Base-by-base conservation (phyloP, 1,284 basidiomycete genomes). In the Irpex sp. region DNA sequence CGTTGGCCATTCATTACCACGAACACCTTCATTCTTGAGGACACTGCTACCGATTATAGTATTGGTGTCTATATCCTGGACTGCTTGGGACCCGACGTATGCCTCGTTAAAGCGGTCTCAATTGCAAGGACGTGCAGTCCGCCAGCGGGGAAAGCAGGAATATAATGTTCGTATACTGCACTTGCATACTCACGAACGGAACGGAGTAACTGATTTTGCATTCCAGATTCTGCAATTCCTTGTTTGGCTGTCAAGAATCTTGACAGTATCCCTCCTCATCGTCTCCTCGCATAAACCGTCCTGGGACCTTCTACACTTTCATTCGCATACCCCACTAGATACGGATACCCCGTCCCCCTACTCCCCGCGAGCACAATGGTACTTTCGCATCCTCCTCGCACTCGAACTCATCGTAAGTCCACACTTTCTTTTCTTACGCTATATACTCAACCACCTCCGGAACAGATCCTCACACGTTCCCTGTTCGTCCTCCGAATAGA, bases 71-170 rank as follows among this genome's bases (percentile, higher is more conserved):
- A 69, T 92, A 26, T 68, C 87, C 9, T 93, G 90, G 85, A 84
- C 84, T 0, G 83, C 81, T 2, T 93, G 91, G 91, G 86, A 93
- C 70, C 91, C 90, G 5, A 90, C 88, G 15, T 92, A 90, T 69
- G 77, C 81, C 5, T 78, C 81, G 1, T 76, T 84, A 59, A 81
- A 81, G 65, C 80, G 77, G 66, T 85, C 87, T 8, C 79, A 82
- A 68, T 75, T 83, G 54, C 88, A 91, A 76, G 90, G 90, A 1
- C 83, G 88, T 19, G 81, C 85, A 64, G 78, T 92, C 17, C 82
- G 86, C 43, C 75, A 90, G 49, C 80, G 78, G 46, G 89, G 90
- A 19, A 89, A 86, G 71, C 74, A 72, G 11, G 71, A 72, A 66
- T 90, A 92, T 69, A 84, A 83, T 66, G 90, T 89, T 71, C 63